These are phyloP conservation scores for Chlorella sp. DNA, from an alignment of 139 green algal species.

Conservation along the genomic window DNA sequence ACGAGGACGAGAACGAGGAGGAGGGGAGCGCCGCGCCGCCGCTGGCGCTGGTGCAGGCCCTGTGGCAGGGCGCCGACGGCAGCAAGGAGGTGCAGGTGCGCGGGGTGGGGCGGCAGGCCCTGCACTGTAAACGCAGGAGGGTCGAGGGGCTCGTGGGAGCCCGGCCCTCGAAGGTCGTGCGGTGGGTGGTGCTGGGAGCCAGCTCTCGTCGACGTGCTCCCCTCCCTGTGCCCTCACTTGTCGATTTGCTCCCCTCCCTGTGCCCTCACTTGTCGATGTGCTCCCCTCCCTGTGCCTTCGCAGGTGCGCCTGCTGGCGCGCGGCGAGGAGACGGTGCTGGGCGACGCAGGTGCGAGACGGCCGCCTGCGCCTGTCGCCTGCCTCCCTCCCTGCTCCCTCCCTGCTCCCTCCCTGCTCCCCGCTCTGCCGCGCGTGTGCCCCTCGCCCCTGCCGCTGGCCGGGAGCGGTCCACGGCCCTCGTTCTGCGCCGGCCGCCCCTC, in stretches of 20 bases:
- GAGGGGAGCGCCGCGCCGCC: constrained; percentile 9
- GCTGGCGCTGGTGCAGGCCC: constrained; percentile 71
- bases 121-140: no score
- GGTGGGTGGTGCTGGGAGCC: no score
- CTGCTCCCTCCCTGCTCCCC: no score
- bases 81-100: constrained; percentile 51
- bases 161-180: no score
- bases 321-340: constrained; percentile 86
- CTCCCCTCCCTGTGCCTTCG: neutral
- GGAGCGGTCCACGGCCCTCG: no score
- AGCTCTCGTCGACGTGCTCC: neutral
- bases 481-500: no score
- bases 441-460: no score
- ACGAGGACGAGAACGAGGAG: constrained; percentile 36
- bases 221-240: neutral
- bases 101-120: neutral
- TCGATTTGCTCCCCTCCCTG: neutral
- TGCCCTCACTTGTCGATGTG: neutral
- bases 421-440: no score
- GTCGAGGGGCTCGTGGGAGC: no score
- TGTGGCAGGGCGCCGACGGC: constrained; percentile 65
- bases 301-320: constrained; percentile 77
- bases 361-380: no score
- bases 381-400: no score
- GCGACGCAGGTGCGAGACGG: no score